phyloP scores from a whole-genome alignment of 495 filamentous ascomycete species.

The Aspergillus haitiensis region DNA sequence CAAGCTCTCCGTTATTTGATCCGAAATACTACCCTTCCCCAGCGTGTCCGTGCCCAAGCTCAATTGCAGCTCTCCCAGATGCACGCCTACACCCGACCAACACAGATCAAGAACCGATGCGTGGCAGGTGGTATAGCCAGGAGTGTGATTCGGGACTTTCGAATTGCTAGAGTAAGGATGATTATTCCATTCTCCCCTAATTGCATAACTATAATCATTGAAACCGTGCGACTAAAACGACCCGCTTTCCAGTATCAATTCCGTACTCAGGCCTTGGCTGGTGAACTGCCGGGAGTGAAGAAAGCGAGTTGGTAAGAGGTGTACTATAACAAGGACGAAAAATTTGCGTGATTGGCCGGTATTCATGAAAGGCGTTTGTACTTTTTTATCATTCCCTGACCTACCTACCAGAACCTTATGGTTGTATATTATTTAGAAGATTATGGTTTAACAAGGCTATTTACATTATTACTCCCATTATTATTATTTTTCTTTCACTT shows the following conservation, averaged over 20 bases:
- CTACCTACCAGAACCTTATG: conserved; percentile 10
- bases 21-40: conserved; percentile 83
- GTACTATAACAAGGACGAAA: conserved; percentile 10
- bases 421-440: conserved; percentile 37
- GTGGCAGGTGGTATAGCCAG: conserved; percentile 81
- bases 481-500: not conserved
- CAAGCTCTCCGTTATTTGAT: conserved; percentile 96
- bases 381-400: conserved; percentile 19
- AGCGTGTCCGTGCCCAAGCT: conserved; percentile 79
- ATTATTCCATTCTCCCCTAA: not conserved
- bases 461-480: conserved; percentile 5
- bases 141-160: conserved; percentile 85
- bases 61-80: conserved; percentile 91
- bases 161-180: conserved; percentile 76
- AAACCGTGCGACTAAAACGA: too few relatives aligned
- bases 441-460: conserved; percentile 2
- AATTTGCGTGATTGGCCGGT: conserved; percentile 25
- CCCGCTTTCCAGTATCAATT: conserved; percentile 73
- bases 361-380: conserved; percentile 37
- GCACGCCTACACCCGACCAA: conserved; percentile 89
- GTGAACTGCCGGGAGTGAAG: conserved; percentile 86
- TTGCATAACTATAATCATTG: not conserved
- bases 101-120: conserved; percentile 92
- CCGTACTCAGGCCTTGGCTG: conserved; percentile 81
- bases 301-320: conserved; percentile 84